Percentiles rank a stretch among this genome's conserved stretches.
Conservation (phyloP, 371 early-diverging fungal species). For the Apophysomyces variabilis region DNA sequence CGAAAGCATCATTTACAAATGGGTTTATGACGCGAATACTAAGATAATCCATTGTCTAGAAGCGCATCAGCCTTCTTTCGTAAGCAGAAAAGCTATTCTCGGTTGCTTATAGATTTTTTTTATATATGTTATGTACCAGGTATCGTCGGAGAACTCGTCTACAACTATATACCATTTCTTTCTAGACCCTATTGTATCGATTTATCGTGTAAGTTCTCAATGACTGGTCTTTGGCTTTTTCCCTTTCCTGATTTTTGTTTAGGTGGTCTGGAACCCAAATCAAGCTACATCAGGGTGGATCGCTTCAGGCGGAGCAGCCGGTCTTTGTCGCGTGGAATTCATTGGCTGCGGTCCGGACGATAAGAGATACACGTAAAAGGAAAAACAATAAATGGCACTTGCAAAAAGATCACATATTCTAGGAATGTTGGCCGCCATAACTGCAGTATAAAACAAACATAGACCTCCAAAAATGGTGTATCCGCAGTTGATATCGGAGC, state of each 20-base stretch:
- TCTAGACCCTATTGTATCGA: conserved; percentile 1
- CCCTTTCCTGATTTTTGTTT: background rate
- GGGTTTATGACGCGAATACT: conserved; percentile 20
- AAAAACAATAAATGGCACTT: background rate
- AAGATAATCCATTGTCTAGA: conserved; percentile 17
- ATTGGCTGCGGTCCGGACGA: conserved; percentile 20
- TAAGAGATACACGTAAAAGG: background rate
- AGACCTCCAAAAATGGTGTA: no score
- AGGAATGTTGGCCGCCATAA: no score
- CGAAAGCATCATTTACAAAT: conserved; percentile 23
- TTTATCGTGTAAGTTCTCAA: conserved; percentile 10
- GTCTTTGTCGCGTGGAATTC: conserved; percentile 29
- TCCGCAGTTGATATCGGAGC: no score
- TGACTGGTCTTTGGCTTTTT: background rate
- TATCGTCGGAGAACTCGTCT: conserved; percentile 4
- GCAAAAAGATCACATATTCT: no score
- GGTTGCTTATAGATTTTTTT: background rate
- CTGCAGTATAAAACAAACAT: no score
- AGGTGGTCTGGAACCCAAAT: conserved; percentile 27
- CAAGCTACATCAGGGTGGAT: conserved; percentile 15
- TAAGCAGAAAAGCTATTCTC: conserved; percentile 5
- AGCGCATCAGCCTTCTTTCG: conserved; percentile 18
- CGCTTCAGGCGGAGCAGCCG: conserved; percentile 25
- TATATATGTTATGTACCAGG: background rate
- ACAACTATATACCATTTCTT: conserved; percentile 5